phyloP scores from a whole-genome alignment of 495 filamentous ascomycete genomes.

The Penicillium lagena region DNA sequence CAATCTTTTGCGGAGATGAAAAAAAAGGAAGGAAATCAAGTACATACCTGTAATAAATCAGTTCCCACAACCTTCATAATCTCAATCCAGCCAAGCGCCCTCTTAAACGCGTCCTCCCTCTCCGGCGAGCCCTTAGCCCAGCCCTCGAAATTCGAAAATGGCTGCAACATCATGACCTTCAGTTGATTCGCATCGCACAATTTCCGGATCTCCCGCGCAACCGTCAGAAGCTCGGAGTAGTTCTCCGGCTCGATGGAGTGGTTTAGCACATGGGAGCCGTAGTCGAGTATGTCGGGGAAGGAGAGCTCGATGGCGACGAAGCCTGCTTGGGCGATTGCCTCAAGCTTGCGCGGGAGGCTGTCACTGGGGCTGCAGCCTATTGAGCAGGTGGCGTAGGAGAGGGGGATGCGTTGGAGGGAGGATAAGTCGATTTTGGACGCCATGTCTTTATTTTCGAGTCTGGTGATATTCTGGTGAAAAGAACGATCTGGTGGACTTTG shows the following conservation, averaged over 20 bases:
- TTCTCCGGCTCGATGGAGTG: conserved; percentile 47
- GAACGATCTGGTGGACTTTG: too few species aligned
- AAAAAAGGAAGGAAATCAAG: not conserved
- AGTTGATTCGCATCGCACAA: conserved; percentile 48
- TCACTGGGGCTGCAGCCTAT: conserved; percentile 48
- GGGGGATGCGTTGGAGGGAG: conserved; percentile 45
- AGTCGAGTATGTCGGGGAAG: conserved; percentile 67
- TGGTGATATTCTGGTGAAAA: too few species aligned
- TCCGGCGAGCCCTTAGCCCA: conserved; percentile 55
- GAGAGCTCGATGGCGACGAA: conserved; percentile 69
- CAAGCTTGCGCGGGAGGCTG: conserved; percentile 57
- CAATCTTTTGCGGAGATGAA: too few species aligned
- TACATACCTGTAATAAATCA: conserved; percentile 62
- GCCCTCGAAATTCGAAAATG: conserved; percentile 76
- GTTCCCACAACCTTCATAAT: conserved; percentile 68
- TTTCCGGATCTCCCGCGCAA: conserved; percentile 43
- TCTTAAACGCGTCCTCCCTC: conserved; percentile 57
- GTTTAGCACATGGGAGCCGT: conserved; percentile 45
- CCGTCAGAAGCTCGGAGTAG: conserved; percentile 46
- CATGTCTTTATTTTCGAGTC: conserved; percentile 7
- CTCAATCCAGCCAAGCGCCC: conserved; percentile 62
- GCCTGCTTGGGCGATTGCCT: conserved; percentile 59
- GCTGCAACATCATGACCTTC: conserved; percentile 68
- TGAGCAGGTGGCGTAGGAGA: conserved; percentile 60
- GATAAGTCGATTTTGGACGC: conserved; percentile 7